phyloP scores from a whole-genome alignment of 2,329 filamentous ascomycete genomes.

The Xylariales sp. region DNA sequence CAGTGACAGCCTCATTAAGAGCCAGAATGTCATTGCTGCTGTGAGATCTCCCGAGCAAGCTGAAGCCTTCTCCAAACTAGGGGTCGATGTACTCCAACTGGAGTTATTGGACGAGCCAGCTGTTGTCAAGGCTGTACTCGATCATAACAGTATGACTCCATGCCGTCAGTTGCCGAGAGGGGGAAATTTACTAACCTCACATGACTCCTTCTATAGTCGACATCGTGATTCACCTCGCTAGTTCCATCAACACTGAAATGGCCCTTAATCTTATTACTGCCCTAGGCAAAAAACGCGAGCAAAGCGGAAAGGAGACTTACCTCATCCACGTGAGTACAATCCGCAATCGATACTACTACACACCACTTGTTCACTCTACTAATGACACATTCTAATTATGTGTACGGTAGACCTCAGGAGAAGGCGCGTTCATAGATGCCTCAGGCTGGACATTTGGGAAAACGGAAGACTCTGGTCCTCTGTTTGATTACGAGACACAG shows the following conservation, averaged over 20 bases:
- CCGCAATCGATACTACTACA: too few species aligned
- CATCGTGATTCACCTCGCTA: constrained; percentile 30
- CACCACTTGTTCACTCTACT: too few species aligned
- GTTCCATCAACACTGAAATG: constrained; percentile 20
- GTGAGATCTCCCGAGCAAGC: constrained; percentile 28
- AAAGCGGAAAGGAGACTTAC: constrained; percentile 20
- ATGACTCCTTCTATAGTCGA: too few species aligned
- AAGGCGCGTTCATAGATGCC: constrained; percentile 19
- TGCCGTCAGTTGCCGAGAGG: too few species aligned
- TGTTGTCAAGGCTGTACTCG: background rate
- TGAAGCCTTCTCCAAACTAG: constrained; percentile 22
- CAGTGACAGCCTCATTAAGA: constrained; percentile 16
- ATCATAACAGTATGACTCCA: constrained; percentile 6
- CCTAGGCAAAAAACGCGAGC: constrained; percentile 23
- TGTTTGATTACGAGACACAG: constrained; percentile 24
- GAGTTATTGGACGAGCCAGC: constrained; percentile 24
- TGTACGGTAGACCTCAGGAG: constrained; percentile 20
- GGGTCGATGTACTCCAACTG: constrained; percentile 23
- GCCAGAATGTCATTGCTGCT: constrained; percentile 23
- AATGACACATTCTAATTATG: background rate
- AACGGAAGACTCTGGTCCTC: constrained; percentile 23
- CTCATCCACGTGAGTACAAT: constrained; percentile 27
- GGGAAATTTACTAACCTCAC: too few species aligned
- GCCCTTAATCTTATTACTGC: constrained; percentile 25
- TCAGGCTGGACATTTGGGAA: constrained; percentile 26